phyloP scores from a whole-genome alignment of 163 green algal species.

The Scenedesmus sp. region DNA sequence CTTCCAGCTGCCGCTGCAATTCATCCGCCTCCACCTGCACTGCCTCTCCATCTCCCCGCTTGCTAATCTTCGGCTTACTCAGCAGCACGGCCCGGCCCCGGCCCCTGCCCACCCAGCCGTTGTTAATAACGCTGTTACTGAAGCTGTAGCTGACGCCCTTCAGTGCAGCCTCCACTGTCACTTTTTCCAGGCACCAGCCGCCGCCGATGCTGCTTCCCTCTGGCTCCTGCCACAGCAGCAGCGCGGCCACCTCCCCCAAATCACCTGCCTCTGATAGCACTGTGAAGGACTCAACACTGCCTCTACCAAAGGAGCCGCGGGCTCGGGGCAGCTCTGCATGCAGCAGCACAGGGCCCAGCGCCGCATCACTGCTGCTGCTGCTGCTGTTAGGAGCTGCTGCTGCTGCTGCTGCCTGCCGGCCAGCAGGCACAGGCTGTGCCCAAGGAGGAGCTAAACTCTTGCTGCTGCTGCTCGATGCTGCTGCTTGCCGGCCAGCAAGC shows the following conservation, averaged over 20 bases:
- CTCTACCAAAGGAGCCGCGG: not conserved
- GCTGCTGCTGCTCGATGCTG: not conserved
- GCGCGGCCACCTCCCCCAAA: not conserved
- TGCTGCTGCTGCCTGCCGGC: not conserved
- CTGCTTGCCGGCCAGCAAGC: not conserved
- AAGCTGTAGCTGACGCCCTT: slow-evolving; percentile 39
- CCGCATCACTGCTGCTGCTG: not conserved
- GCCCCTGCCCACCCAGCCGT: slow-evolving; percentile 25
- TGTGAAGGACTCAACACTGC: slow-evolving; percentile 28
- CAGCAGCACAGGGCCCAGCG: not conserved
- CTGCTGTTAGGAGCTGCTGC: not conserved
- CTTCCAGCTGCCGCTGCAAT: slow-evolving; percentile 21
- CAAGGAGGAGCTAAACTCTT: not conserved
- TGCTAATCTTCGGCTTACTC: not conserved
- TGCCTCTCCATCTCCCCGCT: slow-evolving; percentile 31
- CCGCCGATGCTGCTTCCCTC: slow-evolving; percentile 7
- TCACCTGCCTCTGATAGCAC: not conserved
- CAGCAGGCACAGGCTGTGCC: not conserved
- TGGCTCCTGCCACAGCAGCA: slow-evolving; percentile 38
- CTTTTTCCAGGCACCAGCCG: slow-evolving; percentile 32
- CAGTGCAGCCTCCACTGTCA: slow-evolving; percentile 14
- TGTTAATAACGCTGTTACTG: not conserved
- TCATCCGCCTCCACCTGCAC: slow-evolving; percentile 19
- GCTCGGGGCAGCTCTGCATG: not conserved
- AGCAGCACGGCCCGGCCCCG: slow-evolving; percentile 4